These are phyloP conservation scores for Diaporthe sp. DNA, from an alignment of 2,329 filamentous ascomycete genomes.

Conservation along the genomic window DNA sequence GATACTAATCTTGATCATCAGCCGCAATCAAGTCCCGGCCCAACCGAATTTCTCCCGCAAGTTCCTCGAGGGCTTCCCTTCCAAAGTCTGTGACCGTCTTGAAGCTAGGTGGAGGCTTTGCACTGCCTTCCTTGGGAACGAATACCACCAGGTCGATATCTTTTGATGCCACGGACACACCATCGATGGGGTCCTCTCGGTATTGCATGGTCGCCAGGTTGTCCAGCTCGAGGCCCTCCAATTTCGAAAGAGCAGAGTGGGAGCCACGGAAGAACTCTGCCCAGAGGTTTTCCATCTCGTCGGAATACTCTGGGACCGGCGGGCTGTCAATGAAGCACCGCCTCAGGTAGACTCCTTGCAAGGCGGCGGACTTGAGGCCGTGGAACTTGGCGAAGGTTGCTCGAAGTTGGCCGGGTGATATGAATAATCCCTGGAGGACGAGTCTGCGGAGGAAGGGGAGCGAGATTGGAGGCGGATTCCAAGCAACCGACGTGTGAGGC, in stretches of 20 bases:
- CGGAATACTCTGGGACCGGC: background rate
- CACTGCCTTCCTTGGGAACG: background rate
- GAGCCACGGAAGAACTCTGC: background rate
- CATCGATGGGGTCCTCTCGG: background rate
- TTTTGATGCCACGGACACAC: background rate
- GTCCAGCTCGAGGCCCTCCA: background rate
- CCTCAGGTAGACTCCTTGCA: background rate
- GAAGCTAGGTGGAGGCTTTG: accelerated
- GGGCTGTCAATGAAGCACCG: background rate
- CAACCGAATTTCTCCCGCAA: background rate
- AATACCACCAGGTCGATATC: background rate
- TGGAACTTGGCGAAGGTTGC: background rate
- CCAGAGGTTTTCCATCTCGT: background rate
- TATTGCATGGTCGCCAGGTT: background rate
- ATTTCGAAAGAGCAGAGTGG: background rate
- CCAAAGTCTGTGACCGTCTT: background rate
- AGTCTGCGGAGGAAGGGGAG: background rate
- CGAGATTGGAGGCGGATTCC: background rate
- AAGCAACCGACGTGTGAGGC: background rate
- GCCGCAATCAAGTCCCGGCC: background rate
- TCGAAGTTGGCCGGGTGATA: background rate
- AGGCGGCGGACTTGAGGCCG: background rate
- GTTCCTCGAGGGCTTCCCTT: background rate
- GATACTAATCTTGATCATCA: background rate
- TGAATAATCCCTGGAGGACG: background rate